Conservation (phyloP, 768 basidiomycete genomes). For the Calocybe cyanea region DNA sequence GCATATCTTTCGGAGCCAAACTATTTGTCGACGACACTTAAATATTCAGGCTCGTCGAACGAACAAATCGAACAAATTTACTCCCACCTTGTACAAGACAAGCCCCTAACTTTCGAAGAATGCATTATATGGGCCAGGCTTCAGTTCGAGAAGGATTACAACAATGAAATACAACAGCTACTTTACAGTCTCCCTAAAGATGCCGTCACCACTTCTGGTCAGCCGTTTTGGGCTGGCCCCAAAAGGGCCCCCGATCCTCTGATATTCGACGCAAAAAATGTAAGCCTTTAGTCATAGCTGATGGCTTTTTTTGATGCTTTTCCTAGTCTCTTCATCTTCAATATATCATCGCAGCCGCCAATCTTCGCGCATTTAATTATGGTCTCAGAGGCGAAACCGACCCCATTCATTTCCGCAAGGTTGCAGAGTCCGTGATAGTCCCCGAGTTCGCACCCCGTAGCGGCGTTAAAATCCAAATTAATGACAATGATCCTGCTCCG, state of each 20-base stretch:
- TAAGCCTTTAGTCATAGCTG: conserved; percentile 33
- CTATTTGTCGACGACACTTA: conserved; percentile 86
- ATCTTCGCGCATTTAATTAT: conserved; percentile 97
- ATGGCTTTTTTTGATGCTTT: neutral
- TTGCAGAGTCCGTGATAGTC: conserved; percentile 78
- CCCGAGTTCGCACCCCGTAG: conserved; percentile 93
- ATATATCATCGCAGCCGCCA: conserved; percentile 91
- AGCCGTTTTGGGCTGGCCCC: conserved; percentile 98
- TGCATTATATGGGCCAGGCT: conserved; percentile 96
- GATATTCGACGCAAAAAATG: conserved; percentile 81
- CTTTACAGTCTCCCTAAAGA: conserved; percentile 95
- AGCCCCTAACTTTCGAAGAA: conserved; percentile 94
- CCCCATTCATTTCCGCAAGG: conserved; percentile 72
- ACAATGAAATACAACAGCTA: conserved; percentile 89
- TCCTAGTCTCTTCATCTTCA: conserved; percentile 76
- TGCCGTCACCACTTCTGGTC: conserved; percentile 83
- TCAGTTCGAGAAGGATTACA: conserved; percentile 93
- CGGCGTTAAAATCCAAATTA: conserved; percentile 91
- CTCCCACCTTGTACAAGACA: conserved; percentile 85
- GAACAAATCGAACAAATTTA: conserved; percentile 87
- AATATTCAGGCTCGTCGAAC: conserved; percentile 87
- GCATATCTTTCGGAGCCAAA: conserved; percentile 96
- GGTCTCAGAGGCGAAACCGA: conserved; percentile 90
- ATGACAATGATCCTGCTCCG: conserved; percentile 84
- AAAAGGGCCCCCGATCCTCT: conserved; percentile 95